These are phyloP conservation scores for Solanum gracilifrons DNA, from an alignment of 257 asterid species.

Conservation along the genomic window DNA sequence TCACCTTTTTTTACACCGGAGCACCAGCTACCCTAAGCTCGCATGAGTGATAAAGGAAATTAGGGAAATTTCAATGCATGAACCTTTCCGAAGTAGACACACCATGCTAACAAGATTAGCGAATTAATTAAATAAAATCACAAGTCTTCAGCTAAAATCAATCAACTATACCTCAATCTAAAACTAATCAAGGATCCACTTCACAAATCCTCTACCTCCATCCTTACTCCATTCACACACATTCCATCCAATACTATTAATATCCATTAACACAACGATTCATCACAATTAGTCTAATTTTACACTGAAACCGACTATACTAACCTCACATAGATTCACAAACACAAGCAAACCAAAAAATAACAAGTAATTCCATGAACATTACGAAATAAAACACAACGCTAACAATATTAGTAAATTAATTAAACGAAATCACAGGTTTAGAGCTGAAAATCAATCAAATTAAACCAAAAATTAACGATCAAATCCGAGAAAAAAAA, in stretches of 20 bases:
- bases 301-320: background rate
- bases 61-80: background rate
- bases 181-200: background rate
- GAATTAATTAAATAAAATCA: background rate
- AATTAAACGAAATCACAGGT: background rate
- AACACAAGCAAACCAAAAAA: background rate
- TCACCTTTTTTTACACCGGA: background rate
- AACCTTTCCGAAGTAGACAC: background rate
- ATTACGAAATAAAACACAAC: background rate
- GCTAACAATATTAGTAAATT: background rate
- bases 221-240: background rate
- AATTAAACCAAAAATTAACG: background rate
- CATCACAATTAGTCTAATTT: background rate
- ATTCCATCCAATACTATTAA: background rate
- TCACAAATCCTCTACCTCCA: slow-evolving; percentile 1
- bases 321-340: background rate
- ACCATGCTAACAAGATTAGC: background rate
- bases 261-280: background rate
- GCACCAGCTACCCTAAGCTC: background rate
- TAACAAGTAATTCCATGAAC: background rate
- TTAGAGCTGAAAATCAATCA: background rate
- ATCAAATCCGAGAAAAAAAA: background rate
- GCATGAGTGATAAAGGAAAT: background rate
- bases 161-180: background rate
- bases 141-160: background rate